Percentiles rank a stretch among this genome's conserved stretches.
phyloP scores from a whole-genome alignment of 768 basidiomycete genomes.

The Cubamyces lactineus region DNA sequence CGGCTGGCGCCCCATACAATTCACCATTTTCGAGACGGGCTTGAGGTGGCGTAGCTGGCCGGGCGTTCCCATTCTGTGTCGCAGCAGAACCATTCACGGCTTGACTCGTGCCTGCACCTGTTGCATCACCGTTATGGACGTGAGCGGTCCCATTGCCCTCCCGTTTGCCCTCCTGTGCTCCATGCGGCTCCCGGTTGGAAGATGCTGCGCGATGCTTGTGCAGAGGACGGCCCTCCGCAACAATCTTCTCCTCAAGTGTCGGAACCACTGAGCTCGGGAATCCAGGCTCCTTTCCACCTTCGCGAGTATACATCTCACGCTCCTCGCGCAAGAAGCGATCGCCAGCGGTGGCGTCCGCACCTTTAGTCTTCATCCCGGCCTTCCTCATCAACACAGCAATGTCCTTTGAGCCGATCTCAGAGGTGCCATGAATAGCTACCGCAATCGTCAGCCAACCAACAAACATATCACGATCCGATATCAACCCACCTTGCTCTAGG shows the following conservation, averaged over 20 bases:
- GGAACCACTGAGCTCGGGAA: conserved; percentile 69
- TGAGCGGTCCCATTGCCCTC: neutral
- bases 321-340: conserved; percentile 51
- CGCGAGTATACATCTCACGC: conserved; percentile 53
- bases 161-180: conserved; percentile 19
- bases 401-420: conserved; percentile 42
- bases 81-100: conserved; percentile 11
- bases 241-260: conserved; percentile 67
- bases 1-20: conserved; percentile 58
- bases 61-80: conserved; percentile 7
- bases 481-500: conserved; percentile 52
- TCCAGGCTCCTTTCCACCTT: conserved; percentile 54
- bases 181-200: conserved; percentile 37
- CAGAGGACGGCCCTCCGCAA: conserved; percentile 45
- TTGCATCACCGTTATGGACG: neutral
- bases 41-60: conserved; percentile 31
- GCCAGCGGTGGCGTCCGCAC: conserved; percentile 43
- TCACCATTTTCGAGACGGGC: conserved; percentile 46
- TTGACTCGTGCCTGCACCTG: neutral
- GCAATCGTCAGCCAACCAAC: conserved; percentile 9
- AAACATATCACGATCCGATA: neutral
- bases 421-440: conserved; percentile 45
- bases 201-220: conserved; percentile 35
- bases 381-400: conserved; percentile 45
- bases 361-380: conserved; percentile 46